Evolutionary conservation across 2,329 filamentous ascomycete species (phyloP).

Genomic region (Blastomyces parvus): DNA sequence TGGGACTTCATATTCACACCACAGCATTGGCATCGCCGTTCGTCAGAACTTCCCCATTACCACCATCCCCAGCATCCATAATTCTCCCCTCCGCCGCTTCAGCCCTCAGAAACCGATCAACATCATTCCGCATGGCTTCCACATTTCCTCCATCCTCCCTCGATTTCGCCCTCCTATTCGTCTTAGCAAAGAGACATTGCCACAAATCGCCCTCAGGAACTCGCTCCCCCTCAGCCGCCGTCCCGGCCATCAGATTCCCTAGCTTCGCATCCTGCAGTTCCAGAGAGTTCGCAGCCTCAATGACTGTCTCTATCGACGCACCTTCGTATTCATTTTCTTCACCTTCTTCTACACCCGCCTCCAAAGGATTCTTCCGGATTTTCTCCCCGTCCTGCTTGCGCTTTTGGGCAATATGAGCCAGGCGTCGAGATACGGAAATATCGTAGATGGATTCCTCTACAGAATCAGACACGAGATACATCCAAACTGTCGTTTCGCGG

Average conservation of each 20-base stretch:
- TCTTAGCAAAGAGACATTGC: slow-evolving; percentile 72
- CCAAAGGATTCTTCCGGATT: slow-evolving; percentile 19
- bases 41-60: not conserved
- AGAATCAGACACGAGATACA: slow-evolving; percentile 83
- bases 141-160: slow-evolving; percentile 19
- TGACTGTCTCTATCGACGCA: slow-evolving; percentile 48
- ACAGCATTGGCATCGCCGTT: not conserved
- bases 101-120: slow-evolving; percentile 43
- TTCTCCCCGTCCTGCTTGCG: slow-evolving; percentile 28
- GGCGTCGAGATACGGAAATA: slow-evolving; percentile 66
- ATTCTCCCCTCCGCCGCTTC: slow-evolving; percentile 42
- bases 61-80: not conserved
- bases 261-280: slow-evolving; percentile 69
- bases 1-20: not conserved
- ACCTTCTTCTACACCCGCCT: slow-evolving; percentile 25
- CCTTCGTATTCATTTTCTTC: slow-evolving; percentile 24
- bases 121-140: slow-evolving; percentile 30
- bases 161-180: slow-evolving; percentile 24
- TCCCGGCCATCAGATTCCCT: slow-evolving; percentile 59
- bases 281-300: slow-evolving; percentile 76
- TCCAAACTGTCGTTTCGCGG: slow-evolving; percentile 83
- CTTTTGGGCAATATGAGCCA: slow-evolving; percentile 60
- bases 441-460: slow-evolving; percentile 90
- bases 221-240: slow-evolving; percentile 64
- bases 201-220: slow-evolving; percentile 73